Conservation (phyloP, 148 eudicot genomes). For the Polygonum aviculare region DNA sequence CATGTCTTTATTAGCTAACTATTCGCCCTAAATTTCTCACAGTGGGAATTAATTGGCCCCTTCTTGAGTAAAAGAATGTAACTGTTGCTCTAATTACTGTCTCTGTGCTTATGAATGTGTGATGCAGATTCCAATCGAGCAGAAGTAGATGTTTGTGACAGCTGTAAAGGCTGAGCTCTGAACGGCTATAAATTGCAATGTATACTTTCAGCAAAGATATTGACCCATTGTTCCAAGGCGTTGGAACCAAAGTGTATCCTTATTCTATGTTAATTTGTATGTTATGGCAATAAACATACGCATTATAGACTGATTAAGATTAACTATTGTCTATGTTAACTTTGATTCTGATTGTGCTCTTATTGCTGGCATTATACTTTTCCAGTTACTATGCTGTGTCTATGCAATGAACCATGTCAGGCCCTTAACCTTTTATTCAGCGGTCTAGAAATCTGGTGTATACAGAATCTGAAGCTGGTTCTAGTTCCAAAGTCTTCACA, state of each 20-base stretch:
- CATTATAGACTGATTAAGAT: not conserved
- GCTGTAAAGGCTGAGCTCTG: not conserved
- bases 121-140: not conserved
- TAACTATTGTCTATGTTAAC: not conserved
- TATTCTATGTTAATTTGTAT: not conserved
- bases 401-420: not conserved
- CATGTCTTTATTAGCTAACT: too few species aligned
- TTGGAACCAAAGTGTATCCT: constrained; percentile 42
- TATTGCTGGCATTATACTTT: not conserved
- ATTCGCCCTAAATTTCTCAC: not conserved
- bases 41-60: not conserved
- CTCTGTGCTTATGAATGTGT: not conserved
- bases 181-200: constrained; percentile 16
- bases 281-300: not conserved
- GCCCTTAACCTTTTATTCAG: constrained; percentile 30
- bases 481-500: constrained; percentile 46
- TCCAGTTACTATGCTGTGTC: not conserved
- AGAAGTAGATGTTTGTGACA: not conserved
- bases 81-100: not conserved
- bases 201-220: constrained; percentile 23
- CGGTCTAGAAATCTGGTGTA: constrained; percentile 61
- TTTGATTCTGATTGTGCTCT: not conserved
- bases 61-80: not conserved
- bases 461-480: constrained; percentile 45
- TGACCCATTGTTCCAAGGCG: constrained; percentile 30